These are phyloP conservation scores for Maudiozyma humilis DNA, from an alignment of 1,139 yeast genomes.

Conservation along the genomic window DNA sequence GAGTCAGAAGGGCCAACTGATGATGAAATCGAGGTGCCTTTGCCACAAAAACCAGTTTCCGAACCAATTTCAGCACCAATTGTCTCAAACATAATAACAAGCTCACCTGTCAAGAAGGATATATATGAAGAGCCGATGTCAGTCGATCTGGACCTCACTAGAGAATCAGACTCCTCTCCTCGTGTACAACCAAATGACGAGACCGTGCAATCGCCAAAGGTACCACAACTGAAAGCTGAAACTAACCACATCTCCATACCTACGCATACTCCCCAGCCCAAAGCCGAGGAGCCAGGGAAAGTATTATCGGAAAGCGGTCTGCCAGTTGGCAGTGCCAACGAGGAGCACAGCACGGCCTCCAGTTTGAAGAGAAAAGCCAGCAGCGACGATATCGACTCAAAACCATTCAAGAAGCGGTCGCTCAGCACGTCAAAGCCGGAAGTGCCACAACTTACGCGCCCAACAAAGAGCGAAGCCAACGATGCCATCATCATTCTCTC, in stretches of 20 bases:
- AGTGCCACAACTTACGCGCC: neutral
- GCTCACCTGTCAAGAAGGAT: too few species aligned
- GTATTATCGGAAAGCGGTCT: neutral
- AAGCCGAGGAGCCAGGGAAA: neutral
- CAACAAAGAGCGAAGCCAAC: neutral
- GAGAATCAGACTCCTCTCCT: too few species aligned
- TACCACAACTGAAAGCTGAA: neutral
- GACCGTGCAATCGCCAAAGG: neutral
- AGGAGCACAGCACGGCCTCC: neutral
- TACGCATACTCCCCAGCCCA: too few species aligned
- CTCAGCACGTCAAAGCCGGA: neutral
- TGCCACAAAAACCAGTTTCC: too few species aligned
- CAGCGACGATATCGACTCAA: neutral
- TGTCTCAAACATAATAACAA: too few species aligned
- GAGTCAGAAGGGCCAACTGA: neutral
- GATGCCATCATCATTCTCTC: conserved; percentile 13
- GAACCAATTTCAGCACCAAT: too few species aligned
- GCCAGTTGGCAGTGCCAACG: too few species aligned
- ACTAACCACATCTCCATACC: neutral
- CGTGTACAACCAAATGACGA: neutral
- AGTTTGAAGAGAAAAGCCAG: neutral
- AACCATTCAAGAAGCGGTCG: neutral
- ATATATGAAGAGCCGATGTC: too few species aligned
- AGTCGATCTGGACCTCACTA: too few species aligned
- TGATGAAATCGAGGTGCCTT: too few species aligned